Evolutionary conservation across 2,329 filamentous ascomycete species (phyloP).

Genomic region (Talaromyces rugulosus): DNA sequence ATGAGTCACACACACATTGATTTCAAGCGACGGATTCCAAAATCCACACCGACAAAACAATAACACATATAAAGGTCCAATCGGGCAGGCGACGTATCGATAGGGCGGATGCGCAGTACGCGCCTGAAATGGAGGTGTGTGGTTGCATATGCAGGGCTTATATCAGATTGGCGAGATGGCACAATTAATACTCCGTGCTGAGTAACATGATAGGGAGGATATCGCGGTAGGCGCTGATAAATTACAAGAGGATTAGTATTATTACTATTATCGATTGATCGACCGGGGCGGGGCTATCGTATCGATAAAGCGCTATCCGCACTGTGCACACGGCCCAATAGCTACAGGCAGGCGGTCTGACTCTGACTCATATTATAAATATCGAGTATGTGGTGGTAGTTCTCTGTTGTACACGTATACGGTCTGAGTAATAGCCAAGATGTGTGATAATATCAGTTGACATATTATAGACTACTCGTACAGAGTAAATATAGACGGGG

Average conservation of each 20-base stretch:
- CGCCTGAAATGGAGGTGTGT: neutral
- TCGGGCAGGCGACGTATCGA: neutral
- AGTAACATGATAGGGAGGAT: neutral
- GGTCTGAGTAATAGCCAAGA: no score
- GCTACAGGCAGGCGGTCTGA: neutral
- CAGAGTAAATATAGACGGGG: no score
- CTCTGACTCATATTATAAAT: neutral
- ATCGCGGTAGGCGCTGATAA: neutral
- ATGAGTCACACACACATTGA: neutral
- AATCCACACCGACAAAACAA: neutral
- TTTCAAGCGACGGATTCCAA: neutral
- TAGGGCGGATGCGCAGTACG: neutral
- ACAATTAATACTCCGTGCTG: no score
- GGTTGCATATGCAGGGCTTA: neutral
- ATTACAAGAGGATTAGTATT: neutral
- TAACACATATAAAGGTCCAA: neutral
- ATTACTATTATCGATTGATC: neutral
- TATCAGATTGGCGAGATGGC: neutral
- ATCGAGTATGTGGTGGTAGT: no score
- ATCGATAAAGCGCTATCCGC: neutral
- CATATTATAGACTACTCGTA: no score
- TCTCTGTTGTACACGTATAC: no score
- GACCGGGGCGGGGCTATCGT: neutral
- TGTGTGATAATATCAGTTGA: no score
- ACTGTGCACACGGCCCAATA: neutral